These are phyloP conservation scores for Boletellus sp. DNA, from an alignment of 1,284 basidiomycete genomes.

Conservation along the genomic window DNA sequence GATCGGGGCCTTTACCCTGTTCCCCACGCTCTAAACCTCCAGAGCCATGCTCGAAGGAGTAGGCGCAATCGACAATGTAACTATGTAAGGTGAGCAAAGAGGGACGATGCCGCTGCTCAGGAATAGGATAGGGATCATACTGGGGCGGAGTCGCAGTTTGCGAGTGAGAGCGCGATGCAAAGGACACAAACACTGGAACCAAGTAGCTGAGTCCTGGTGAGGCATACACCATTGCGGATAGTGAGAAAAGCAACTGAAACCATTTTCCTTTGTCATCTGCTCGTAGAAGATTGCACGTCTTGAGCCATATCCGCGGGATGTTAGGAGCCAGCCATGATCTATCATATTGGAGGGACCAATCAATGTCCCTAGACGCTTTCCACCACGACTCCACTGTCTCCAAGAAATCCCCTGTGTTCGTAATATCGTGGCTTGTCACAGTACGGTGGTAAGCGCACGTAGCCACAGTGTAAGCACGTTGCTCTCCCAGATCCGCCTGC, in stretches of 20 bases:
- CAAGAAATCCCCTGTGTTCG: background rate
- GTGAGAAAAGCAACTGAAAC: conserved; percentile 30
- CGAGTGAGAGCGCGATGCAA: too few species aligned
- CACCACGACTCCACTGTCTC: conserved; percentile 1
- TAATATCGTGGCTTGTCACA: background rate
- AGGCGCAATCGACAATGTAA: background rate
- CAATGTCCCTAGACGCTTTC: background rate
- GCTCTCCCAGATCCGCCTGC: background rate
- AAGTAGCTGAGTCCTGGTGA: conserved; percentile 8
- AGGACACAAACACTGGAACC: conserved; percentile 11
- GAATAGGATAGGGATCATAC: background rate
- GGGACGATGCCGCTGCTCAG: background rate
- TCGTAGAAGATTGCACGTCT: conserved; percentile 31
- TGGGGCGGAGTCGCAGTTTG: too few species aligned
- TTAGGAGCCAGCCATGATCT: conserved; percentile 16
- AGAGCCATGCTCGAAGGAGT: too few species aligned
- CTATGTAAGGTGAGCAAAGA: background rate
- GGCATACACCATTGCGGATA: conserved; percentile 30
- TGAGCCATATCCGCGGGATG: conserved; percentile 25
- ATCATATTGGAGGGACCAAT: conserved; percentile 16
- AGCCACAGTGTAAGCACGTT: background rate
- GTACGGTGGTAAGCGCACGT: too few species aligned
- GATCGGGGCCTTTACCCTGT: background rate
- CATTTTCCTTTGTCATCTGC: conserved; percentile 3
- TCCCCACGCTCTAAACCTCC: too few species aligned